These are phyloP conservation scores for Rhodomyrtus psidioides DNA, from an alignment of 441 rosid genomes.

Conservation along the genomic window DNA sequence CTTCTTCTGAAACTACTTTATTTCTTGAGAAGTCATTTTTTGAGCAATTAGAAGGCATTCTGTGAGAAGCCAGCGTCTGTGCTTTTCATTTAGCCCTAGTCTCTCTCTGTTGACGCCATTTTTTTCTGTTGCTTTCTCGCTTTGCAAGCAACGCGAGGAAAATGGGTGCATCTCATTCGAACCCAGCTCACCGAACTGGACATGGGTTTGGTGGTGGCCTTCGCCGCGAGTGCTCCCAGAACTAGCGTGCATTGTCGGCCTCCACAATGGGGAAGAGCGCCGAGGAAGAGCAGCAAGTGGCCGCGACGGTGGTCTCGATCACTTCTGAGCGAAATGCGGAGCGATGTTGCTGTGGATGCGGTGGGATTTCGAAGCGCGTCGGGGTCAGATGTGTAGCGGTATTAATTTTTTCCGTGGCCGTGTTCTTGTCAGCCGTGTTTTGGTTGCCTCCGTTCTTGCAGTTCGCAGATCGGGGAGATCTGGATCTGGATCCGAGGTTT, in stretches of 20 bases:
- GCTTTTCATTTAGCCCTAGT: too few species aligned
- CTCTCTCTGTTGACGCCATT: background rate
- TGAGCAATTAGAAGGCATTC: too few species aligned
- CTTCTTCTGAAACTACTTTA: too few species aligned
- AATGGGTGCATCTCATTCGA: slow-evolving; percentile 2
- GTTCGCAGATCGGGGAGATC: slow-evolving; percentile 35
- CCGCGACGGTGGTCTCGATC: slow-evolving; percentile 16
- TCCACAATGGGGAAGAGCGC: slow-evolving; percentile 50
- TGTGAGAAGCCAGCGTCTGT: too few species aligned
- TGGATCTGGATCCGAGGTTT: slow-evolving; percentile 62
- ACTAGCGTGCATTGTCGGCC: slow-evolving; percentile 5
- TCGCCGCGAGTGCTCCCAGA: background rate
- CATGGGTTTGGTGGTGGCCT: background rate
- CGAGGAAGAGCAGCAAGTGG: slow-evolving; percentile 39
- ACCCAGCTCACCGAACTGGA: background rate
- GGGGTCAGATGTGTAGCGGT: slow-evolving; percentile 51
- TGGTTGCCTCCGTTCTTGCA: slow-evolving; percentile 66
- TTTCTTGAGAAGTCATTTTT: too few species aligned
- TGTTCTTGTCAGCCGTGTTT: slow-evolving; percentile 69
- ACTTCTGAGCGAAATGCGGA: slow-evolving; percentile 20
- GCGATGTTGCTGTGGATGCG: slow-evolving; percentile 1
- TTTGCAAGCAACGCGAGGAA: background rate
- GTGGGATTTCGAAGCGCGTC: slow-evolving; percentile 25
- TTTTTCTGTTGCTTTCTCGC: background rate
- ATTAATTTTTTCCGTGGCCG: slow-evolving; percentile 39